Evolutionary conservation across 768 basidiomycete genomes (phyloP).

Genomic region (Lyophyllum shimeji): DNA sequence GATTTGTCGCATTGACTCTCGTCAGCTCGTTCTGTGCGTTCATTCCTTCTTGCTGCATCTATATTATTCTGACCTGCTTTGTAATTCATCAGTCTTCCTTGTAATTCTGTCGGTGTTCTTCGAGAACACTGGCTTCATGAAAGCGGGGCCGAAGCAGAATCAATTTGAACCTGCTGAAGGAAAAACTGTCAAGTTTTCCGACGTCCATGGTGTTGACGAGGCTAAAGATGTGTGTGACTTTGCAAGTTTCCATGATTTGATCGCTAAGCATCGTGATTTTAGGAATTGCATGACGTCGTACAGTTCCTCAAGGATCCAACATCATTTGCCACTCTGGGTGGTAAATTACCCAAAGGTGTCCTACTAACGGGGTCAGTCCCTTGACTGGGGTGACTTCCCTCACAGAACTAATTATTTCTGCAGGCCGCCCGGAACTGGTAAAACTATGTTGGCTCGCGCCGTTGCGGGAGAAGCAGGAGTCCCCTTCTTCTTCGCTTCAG

Average conservation of each 20-base stretch:
- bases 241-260: not conserved
- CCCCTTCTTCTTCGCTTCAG: conserved; percentile 95
- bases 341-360: conserved; percentile 92
- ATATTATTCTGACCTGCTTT: not conserved
- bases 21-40: conserved; percentile 68
- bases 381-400: not conserved
- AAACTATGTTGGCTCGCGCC: conserved; percentile 96
- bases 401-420: not conserved
- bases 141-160: conserved; percentile 76
- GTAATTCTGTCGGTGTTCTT: conserved; percentile 86
- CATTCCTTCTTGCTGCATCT: not conserved
- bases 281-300: conserved; percentile 94
- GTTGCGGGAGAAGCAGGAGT: conserved; percentile 98
- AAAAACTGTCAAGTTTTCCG: conserved; percentile 85
- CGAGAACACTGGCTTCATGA: conserved; percentile 92
- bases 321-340: conserved; percentile 86
- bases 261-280: conserved; percentile 11
- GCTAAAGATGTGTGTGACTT: conserved; percentile 75
- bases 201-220: conserved; percentile 97
- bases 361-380: conserved; percentile 69
- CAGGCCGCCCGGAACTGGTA: conserved; percentile 89
- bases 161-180: conserved; percentile 84
- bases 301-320: conserved; percentile 94
- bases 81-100: conserved; percentile 57
- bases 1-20: conserved; percentile 56